phyloP scores from a whole-genome alignment of 352 stramenopile genomes.

The Globisporangium cylindrosporum region DNA sequence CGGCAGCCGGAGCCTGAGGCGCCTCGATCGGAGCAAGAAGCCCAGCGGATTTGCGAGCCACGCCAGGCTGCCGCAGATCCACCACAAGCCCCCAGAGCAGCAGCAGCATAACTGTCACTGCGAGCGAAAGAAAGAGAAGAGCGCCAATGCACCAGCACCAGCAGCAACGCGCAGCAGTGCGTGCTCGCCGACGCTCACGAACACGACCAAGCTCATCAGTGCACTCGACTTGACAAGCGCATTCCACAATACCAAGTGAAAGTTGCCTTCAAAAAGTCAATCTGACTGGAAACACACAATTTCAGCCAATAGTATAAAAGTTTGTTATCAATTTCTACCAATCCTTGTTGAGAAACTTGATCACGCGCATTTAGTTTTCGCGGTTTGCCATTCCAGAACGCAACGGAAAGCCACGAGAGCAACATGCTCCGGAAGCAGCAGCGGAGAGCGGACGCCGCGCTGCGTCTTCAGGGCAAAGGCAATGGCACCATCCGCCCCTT shows the following conservation, averaged over 20 bases:
- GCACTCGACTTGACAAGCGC: constrained; percentile 29
- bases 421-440: background rate
- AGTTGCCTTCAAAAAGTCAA: too few species aligned
- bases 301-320: background rate
- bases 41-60: background rate
- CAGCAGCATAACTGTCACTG: background rate
- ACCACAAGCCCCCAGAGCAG: background rate
- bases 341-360: background rate
- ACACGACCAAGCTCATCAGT: constrained; percentile 42
- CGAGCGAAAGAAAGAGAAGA: background rate
- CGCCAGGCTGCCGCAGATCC: constrained; percentile 7
- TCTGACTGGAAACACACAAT: background rate
- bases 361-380: background rate
- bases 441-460: background rate
- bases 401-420: background rate
- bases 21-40: constrained; percentile 9
- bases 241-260: background rate
- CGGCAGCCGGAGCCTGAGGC: constrained; percentile 10
- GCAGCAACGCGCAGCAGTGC: background rate
- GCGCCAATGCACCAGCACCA: background rate
- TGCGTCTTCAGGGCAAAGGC: background rate
- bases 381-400: constrained; percentile 5
- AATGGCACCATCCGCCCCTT: constrained; percentile 30
- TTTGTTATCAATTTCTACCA: background rate
- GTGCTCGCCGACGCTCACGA: constrained; percentile 33